A percentile compares a stretch with the other conserved stretches of the same genome.
Conservation (phyloP, 2,329 filamentous ascomycete genomes). For the Colletotrichum sidae region DNA sequence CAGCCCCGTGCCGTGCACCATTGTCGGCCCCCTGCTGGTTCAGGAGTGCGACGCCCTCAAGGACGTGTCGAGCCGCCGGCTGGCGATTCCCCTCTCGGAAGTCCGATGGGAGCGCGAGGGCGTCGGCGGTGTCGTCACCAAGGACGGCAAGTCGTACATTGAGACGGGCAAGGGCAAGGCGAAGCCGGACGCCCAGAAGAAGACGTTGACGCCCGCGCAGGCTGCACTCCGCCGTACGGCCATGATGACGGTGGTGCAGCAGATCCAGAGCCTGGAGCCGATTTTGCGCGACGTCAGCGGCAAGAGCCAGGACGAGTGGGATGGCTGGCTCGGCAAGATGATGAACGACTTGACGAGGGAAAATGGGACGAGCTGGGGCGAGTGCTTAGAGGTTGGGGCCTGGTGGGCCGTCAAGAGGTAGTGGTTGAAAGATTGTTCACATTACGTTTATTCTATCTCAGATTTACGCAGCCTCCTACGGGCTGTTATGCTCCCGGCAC, state of each 20-base stretch:
- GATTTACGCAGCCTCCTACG: not conserved
- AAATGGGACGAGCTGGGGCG: slow-evolving; percentile 82
- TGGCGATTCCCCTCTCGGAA: slow-evolving; percentile 89
- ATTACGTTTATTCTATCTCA: not conserved
- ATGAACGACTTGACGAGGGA: slow-evolving; percentile 85
- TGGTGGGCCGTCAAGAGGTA: slow-evolving; percentile 85
- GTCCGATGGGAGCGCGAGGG: slow-evolving; percentile 88
- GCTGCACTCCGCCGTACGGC: slow-evolving; percentile 81
- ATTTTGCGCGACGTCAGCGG: slow-evolving; percentile 83
- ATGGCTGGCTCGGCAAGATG: slow-evolving; percentile 88
- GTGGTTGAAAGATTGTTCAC: slow-evolving; percentile 37
- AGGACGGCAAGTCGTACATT: slow-evolving; percentile 70
- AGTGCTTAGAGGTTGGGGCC: slow-evolving; percentile 87
- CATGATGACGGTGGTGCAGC: slow-evolving; percentile 82
- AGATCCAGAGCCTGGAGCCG: slow-evolving; percentile 88
- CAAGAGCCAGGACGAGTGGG: slow-evolving; percentile 93
- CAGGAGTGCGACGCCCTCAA: slow-evolving; percentile 80
- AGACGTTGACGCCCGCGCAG: slow-evolving; percentile 74
- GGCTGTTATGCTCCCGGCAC: slow-evolving; percentile 41
- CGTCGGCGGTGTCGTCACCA: slow-evolving; percentile 71
- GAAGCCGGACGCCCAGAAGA: slow-evolving; percentile 52
- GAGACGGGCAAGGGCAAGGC: slow-evolving; percentile 59
- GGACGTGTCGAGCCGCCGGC: slow-evolving; percentile 77
- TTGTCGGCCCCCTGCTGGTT: slow-evolving; percentile 80
- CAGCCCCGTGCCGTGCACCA: slow-evolving; percentile 80